Evolutionary conservation across 129 eudicot species (phyloP).

Genomic region (Chrysanthemum makinoi): DNA sequence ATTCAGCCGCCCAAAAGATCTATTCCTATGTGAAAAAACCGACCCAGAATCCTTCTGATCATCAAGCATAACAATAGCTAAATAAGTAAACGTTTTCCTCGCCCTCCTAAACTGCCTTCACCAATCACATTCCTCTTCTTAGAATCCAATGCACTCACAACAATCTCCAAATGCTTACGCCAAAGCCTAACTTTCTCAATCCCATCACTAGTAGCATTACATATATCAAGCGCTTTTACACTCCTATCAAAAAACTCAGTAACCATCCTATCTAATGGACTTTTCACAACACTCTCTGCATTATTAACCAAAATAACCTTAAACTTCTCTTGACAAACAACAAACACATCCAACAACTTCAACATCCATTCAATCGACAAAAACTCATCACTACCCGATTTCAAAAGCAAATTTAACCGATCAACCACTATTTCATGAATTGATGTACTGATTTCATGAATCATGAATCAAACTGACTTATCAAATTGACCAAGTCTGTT

Average conservation of each 20-base stretch:
- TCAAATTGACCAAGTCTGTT: too few species aligned
- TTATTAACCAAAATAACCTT: slow-evolving; percentile 43
- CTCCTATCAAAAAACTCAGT: too few species aligned
- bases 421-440: slow-evolving; percentile 23
- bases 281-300: slow-evolving; percentile 38
- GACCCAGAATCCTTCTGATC: slow-evolving; percentile 64
- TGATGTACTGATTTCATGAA: too few species aligned
- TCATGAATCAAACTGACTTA: too few species aligned
- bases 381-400: slow-evolving; percentile 40
- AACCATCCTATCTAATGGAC: slow-evolving; percentile 60
- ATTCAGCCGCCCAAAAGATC: slow-evolving; percentile 67
- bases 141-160: slow-evolving; percentile 58
- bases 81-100: slow-evolving; percentile 68
- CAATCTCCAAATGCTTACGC: too few species aligned
- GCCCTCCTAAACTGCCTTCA: slow-evolving; percentile 81
- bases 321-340: slow-evolving; percentile 66
- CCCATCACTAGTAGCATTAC: too few species aligned
- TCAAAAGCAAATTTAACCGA: slow-evolving; percentile 51
- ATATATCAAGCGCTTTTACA: too few species aligned
- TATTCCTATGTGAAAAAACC: slow-evolving; percentile 52
- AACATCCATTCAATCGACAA: slow-evolving; percentile 63
- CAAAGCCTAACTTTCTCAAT: too few species aligned
- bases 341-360: slow-evolving; percentile 53
- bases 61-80: slow-evolving; percentile 70
- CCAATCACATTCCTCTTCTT: slow-evolving; percentile 44